Evolutionary conservation across 768 basidiomycete species (phyloP).

Genomic region (Amanita fuliginea): DNA sequence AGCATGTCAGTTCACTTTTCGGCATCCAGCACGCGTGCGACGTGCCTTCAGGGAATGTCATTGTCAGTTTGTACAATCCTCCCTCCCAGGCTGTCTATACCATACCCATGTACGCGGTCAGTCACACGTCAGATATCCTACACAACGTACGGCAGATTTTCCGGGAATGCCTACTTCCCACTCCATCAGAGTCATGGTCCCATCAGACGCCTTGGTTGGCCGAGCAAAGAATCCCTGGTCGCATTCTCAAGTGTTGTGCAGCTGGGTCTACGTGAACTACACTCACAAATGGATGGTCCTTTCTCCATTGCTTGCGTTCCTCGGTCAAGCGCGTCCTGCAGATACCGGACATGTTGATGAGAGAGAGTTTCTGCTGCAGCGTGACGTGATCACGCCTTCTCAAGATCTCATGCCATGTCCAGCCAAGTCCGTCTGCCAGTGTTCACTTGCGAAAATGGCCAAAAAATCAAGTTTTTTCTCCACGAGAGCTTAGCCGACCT

Average conservation of each 20-base stretch:
- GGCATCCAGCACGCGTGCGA: not conserved
- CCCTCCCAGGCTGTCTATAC: slow-evolving; percentile 96
- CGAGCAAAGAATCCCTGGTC: slow-evolving; percentile 92
- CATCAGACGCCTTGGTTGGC: slow-evolving; percentile 82
- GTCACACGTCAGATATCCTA: slow-evolving; percentile 10
- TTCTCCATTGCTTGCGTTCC: slow-evolving; percentile 98
- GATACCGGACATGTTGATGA: slow-evolving; percentile 70
- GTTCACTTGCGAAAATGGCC: slow-evolving; percentile 15
- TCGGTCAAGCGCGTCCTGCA: slow-evolving; percentile 89
- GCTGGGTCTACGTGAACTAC: not conserved
- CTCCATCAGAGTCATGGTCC: slow-evolving; percentile 91
- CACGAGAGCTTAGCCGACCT: slow-evolving; percentile 20
- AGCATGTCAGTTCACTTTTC: not conserved
- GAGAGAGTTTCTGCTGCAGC: not conserved
- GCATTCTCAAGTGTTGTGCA: not conserved
- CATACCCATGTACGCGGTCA: slow-evolving; percentile 5
- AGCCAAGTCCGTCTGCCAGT: slow-evolving; percentile 1
- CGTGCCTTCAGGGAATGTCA: slow-evolving; percentile 96
- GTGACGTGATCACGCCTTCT: slow-evolving; percentile 3
- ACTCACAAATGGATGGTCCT: slow-evolving; percentile 96
- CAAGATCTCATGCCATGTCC: too few species aligned
- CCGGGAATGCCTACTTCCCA: slow-evolving; percentile 99
- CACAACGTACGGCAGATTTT: slow-evolving; percentile 61
- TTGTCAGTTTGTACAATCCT: slow-evolving; percentile 86
- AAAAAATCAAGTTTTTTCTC: slow-evolving; percentile 21